Evolutionary conservation across 345 rosid species (phyloP), one percentile per base, ranked within the genome.

Genomic region (Aquilaria sinensis): DNA sequence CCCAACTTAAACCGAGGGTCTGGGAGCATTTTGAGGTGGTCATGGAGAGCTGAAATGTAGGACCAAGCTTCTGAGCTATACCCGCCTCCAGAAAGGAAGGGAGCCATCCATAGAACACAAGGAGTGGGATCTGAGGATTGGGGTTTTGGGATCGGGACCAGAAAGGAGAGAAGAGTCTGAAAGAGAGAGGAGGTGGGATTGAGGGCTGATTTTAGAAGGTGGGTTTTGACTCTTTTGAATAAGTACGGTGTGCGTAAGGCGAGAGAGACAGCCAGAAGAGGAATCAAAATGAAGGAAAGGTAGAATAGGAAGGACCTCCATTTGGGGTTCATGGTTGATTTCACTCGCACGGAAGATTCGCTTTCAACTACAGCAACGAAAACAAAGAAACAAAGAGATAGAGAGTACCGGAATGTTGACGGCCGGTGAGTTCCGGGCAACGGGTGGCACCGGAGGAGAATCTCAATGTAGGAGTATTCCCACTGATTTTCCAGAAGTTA

Each of bases 41-140:
- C 65, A 37, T 29, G 59, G 46, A 92, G 83, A 12, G 92, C 83
- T 71, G 80, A 63, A 60, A 89, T 69, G 69, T 89, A 89, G 46
- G 95, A 87, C 92, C 90, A 89, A 34, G 96, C 84, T 67, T 92
- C 96, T 50, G 95, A 92, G 77, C 92, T 83, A 75, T 92, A 92
- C 63, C 98, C 95, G 67, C 98, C 98, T 53, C 96, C 88, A 2
- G 98, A 89, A 61, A 92, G 92, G 59, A 92, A 86, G 1, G 98
- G 94, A 48, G 92, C 95, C 95, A 89, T 89, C 92, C 96, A 92
- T 59, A 86, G 72, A 51, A 92, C 85, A 74, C 98, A 89, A n/a
- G 41, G 70, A 3, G 88, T 64, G 1, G 79, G 64, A 9, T 62
- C 15, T 7, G 75, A 60, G 37, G 31, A 43, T 63, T 51, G 52